These are phyloP conservation scores for Pulveroboletus sp. DNA, from an alignment of 768 basidiomycete genomes.

Conservation along the genomic window DNA sequence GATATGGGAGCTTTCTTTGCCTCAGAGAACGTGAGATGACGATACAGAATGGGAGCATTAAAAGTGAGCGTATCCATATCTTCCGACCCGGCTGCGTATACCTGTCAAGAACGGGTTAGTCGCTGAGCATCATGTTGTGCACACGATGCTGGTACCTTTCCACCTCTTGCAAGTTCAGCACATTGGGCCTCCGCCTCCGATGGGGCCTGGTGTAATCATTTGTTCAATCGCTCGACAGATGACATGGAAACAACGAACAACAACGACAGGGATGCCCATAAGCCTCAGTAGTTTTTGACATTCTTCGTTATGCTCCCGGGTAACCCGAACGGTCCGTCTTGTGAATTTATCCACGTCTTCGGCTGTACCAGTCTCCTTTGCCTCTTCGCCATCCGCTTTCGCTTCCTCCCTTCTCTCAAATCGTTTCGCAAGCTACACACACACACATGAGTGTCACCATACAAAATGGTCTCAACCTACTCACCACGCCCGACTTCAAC, in stretches of 20 bases:
- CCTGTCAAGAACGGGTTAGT: constrained; percentile 42
- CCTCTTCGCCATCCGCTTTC: constrained; percentile 92
- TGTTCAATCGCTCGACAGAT: not conserved
- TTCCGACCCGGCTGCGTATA: constrained; percentile 96
- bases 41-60: constrained; percentile 83
- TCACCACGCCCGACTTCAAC: constrained; percentile 92
- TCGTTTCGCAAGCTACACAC: constrained; percentile 86
- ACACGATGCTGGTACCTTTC: constrained; percentile 56
- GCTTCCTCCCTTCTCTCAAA: constrained; percentile 89
- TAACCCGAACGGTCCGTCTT: constrained; percentile 91
- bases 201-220: constrained; percentile 65
- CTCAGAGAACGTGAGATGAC: constrained; percentile 97
- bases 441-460: not conserved
- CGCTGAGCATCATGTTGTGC: not conserved
- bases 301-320: constrained; percentile 94
- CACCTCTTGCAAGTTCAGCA: constrained; percentile 94
- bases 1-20: constrained; percentile 96
- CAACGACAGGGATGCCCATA: constrained; percentile 96
- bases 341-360: constrained; percentile 93
- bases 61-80: constrained; percentile 99
- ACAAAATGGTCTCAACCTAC: constrained; percentile 32
- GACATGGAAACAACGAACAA: constrained; percentile 50
- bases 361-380: constrained; percentile 91
- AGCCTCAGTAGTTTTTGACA: constrained; percentile 81
- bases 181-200: constrained; percentile 99